These are phyloP conservation scores for Pontederia paniculata DNA, from an alignment of 176 grass and related monocot genomes.

Conservation along the genomic window DNA sequence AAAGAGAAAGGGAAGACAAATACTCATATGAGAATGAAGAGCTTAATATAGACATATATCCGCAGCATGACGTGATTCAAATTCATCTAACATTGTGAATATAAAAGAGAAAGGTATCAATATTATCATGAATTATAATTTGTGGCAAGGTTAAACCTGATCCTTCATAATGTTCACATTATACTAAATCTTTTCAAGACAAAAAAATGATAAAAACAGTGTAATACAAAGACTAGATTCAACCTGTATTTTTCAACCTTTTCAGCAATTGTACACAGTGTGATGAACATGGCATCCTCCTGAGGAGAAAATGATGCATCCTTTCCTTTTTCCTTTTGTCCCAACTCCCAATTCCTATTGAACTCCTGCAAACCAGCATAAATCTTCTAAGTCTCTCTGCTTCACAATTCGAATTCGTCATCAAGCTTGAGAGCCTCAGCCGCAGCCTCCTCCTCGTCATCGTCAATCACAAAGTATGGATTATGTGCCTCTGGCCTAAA, in stretches of 20 bases:
- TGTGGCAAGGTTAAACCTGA: no score
- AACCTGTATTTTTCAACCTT: background rate
- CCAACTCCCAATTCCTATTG: no score
- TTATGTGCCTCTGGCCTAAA: slow-evolving; percentile 83
- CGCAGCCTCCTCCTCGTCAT: slow-evolving; percentile 77
- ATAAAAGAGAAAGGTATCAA: no score
- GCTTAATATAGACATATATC: no score
- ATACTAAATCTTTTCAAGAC: background rate
- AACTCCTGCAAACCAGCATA: background rate
- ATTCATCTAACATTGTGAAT: no score
- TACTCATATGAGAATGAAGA: no score
- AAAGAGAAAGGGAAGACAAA: no score
- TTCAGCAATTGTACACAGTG: background rate
- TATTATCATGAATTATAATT: no score
- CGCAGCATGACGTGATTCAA: no score
- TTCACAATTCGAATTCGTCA: slow-evolving; percentile 88
- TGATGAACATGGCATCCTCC: background rate
- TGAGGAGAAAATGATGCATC: background rate
- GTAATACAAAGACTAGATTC: background rate
- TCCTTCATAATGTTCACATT: no score
- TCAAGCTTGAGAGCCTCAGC: slow-evolving; percentile 85
- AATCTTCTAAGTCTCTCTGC: background rate
- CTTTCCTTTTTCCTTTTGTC: background rate
- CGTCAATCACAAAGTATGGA: slow-evolving; percentile 74
- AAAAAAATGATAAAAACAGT: background rate